phyloP scores from a whole-genome alignment of 148 eudicot species.

The Vaccinium myrtillus region DNA sequence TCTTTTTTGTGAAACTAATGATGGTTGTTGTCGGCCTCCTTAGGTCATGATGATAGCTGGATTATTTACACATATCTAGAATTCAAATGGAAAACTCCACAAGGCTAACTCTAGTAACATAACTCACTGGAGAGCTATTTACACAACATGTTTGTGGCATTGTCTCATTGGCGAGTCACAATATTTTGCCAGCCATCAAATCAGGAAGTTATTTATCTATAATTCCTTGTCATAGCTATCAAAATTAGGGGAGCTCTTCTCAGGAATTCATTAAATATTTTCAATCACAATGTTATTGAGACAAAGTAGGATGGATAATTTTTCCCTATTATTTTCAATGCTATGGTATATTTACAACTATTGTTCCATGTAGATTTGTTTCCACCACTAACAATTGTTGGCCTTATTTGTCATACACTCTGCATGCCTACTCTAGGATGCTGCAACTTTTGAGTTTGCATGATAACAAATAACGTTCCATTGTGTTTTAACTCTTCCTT shows the following conservation, averaged over 20 bases:
- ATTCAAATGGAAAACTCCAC: not conserved
- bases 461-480: constrained; percentile 2
- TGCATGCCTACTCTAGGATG: not conserved
- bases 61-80: not conserved
- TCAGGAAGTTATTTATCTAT: not conserved
- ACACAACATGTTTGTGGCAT: not conserved
- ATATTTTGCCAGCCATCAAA: not conserved
- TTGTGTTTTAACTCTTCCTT: constrained; percentile 15
- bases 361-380: not conserved
- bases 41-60: not conserved
- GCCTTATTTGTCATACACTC: not conserved
- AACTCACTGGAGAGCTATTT: not conserved
- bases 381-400: not conserved
- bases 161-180: not conserved
- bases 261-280: not conserved
- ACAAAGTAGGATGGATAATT: not conserved
- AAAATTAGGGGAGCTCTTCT: not conserved
- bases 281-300: not conserved
- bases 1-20: not conserved
- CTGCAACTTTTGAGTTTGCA: constrained; percentile 5
- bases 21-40: not conserved
- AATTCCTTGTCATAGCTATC: not conserved
- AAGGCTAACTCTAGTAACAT: not conserved
- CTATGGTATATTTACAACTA: not conserved
- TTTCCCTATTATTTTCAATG: not conserved